A percentile compares a stretch with the other conserved stretches of the same genome.
These are phyloP conservation scores for Polymyxa betae DNA, from an alignment of 208 protist species.

Conservation along the genomic window DNA sequence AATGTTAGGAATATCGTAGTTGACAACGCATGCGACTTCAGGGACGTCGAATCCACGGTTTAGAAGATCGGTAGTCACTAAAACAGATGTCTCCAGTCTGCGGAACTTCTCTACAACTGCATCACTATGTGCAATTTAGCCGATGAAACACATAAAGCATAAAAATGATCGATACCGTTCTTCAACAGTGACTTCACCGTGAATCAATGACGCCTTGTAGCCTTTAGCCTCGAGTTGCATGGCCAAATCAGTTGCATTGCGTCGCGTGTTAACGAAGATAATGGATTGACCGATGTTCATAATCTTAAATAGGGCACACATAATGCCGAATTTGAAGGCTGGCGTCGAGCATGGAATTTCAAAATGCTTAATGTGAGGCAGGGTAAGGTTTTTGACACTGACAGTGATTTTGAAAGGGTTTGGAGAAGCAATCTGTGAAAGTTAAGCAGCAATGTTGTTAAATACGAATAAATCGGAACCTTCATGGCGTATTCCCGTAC, in stretches of 20 bases:
- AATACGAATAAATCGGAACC: neutral
- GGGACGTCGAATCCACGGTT: constrained; percentile 53
- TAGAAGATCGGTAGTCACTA: constrained; percentile 38
- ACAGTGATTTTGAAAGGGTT: constrained; percentile 52
- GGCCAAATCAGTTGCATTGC: constrained; percentile 9
- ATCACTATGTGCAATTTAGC: neutral
- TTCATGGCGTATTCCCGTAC: constrained; percentile 70
- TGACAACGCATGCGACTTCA: constrained; percentile 21
- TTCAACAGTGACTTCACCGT: constrained; percentile 31
- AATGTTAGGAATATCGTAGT: constrained; percentile 46
- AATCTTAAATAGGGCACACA: constrained; percentile 52
- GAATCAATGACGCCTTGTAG: constrained; percentile 36
- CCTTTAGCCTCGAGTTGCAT: constrained; percentile 22
- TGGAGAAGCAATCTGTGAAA: neutral
- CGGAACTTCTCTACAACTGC: neutral
- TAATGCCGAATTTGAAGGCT: constrained; percentile 44
- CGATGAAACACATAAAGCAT: neutral
- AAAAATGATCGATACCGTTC: neutral
- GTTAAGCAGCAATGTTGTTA: neutral
- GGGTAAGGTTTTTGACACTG: constrained; percentile 36
- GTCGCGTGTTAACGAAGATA: constrained; percentile 50
- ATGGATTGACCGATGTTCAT: constrained; percentile 46
- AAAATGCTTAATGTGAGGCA: constrained; percentile 50
- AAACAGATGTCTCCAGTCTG: neutral
- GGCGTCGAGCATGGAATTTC: constrained; percentile 7